Evolutionary conservation across 2,329 filamentous ascomycete genomes (phyloP), one percentile per base, ranked within the genome.

Genomic region (Fonsecaea multimorphosa): DNA sequence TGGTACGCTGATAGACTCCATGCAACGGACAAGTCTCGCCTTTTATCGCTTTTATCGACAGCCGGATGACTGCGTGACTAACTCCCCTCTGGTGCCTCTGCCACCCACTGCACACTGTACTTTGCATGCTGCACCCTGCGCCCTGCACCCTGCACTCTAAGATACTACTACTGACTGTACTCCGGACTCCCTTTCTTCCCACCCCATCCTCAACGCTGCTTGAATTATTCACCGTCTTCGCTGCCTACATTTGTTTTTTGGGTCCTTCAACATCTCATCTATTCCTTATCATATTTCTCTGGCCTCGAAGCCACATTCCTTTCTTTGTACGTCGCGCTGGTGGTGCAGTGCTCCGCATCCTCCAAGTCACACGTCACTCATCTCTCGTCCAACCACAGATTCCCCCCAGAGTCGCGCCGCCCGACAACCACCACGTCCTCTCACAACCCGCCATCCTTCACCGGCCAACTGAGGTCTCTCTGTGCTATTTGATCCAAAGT

Each of bases 341-440:
- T 44, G 22, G 16, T 36, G 27, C 32, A 51, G 46, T 54, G 44
- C 58, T 34, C 27, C 58, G 31, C 32, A 36, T 36, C 31, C 58
- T 36, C 49, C 8, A 51, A 60, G 58, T 61, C 58, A 44, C 58
- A 51, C 58, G 58, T 61, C 58, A 61, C 51, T 64, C 40, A 6
- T 29, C 19, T 6, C 22, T 36, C 34, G 58, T 61, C 58, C 49
- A 61, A 61, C 58, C 58, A 53, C 58, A 38, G 24, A 49, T 24
- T 24, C 46, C 31, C 44, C 51, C 49, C 58, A 61, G 51, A n/a
- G 40, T 55, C 16, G 52, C 63, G 58, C 52, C 52, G 53, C 36
- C 53, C 38, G 27, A 54, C 58, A 58, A 44, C 38, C 58, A 59
- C 31, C 56, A 56, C 51, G 31, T 31, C 51, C 51, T 54, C 51